phyloP scores from a whole-genome alignment of 257 asterid genomes.

The Thymus mandschuricus region DNA sequence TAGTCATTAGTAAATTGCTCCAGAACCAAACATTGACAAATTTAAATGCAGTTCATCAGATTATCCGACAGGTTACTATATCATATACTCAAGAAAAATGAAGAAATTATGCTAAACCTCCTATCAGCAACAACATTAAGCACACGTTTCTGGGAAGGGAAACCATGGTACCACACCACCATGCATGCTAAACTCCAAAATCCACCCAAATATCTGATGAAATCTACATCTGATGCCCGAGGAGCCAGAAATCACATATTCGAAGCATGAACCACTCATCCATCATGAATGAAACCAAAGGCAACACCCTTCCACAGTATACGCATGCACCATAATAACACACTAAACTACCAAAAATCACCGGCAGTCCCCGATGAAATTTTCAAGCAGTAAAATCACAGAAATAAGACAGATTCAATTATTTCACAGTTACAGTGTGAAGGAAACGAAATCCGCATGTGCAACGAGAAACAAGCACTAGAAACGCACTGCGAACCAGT shows the following conservation, averaged over 20 bases:
- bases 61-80: constrained; percentile 7
- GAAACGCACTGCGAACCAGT: not conserved
- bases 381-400: constrained; percentile 15
- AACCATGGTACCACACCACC: not conserved
- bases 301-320: constrained; percentile 7
- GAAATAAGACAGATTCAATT: not conserved
- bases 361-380: constrained; percentile 11
- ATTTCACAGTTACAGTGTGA: not conserved
- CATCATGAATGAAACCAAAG: constrained; percentile 1
- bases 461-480: not conserved
- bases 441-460: not conserved
- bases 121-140: no score
- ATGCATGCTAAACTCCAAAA: constrained; percentile 10
- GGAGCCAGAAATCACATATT: not conserved
- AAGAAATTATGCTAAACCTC: no score
- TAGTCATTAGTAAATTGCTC: constrained; percentile 29
- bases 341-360: not conserved
- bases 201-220: not conserved
- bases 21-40: constrained; percentile 1
- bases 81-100: not conserved
- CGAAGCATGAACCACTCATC: constrained; percentile 8
- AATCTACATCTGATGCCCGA: not conserved
- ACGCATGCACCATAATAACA: constrained; percentile 22
- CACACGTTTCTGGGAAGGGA: not conserved
- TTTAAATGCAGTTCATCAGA: not conserved